phyloP scores from a whole-genome alignment of 179 eudicot species.

The Beta lomatogona region DNA sequence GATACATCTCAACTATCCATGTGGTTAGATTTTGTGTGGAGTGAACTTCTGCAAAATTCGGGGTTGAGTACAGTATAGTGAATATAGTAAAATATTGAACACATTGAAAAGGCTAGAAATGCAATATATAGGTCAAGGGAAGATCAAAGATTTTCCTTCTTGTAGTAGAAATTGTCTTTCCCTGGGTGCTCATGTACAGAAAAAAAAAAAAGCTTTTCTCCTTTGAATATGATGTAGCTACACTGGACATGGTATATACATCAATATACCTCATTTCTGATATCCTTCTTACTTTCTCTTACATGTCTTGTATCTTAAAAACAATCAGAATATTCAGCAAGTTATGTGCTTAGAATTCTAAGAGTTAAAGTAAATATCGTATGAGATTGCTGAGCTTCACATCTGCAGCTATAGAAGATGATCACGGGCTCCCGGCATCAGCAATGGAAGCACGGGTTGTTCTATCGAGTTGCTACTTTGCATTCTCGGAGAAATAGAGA shows the following conservation, averaged over 20 bases:
- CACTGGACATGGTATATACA: background rate
- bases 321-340: background rate
- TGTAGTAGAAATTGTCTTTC: background rate
- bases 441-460: constrained; percentile 3
- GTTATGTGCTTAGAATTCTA: background rate
- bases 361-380: background rate
- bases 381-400: background rate
- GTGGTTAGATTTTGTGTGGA: background rate
- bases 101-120: background rate
- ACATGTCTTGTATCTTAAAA: background rate
- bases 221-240: background rate
- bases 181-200: constrained; percentile 2
- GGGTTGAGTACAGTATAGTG: background rate
- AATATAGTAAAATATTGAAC: background rate
- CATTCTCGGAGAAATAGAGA: constrained; percentile 16
- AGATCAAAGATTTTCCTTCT: background rate
- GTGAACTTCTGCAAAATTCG: background rate
- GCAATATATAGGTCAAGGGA: background rate
- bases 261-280: background rate
- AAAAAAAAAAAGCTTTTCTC: background rate
- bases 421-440: background rate
- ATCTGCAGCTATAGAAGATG: background rate
- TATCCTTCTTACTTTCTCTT: background rate
- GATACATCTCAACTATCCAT: background rate
- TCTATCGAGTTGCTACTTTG: background rate